Evolutionary conservation across 2,329 filamentous ascomycete species (phyloP), one percentile per base, ranked within the genome.

Genomic region (Alternaria novae-zelandiae): DNA sequence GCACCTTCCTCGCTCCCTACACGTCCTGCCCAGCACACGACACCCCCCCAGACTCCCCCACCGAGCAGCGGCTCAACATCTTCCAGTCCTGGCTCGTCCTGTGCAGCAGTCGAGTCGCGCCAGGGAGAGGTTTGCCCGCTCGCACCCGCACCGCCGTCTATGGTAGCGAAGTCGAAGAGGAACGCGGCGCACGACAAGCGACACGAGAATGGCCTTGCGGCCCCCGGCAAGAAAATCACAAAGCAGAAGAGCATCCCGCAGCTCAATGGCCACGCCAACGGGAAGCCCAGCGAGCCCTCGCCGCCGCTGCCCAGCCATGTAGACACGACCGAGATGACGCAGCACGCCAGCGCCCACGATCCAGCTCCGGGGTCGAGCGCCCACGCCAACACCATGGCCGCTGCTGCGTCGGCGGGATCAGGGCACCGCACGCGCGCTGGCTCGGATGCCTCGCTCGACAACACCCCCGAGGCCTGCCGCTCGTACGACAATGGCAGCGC

Each of bases 121-220:
- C 71, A 76, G 77, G 77, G 74, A 73, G 72, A 65, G 54, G 63
- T 74, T 76, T 70, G 75, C 73, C 66, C 63, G 70, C 76, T 71
- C 70, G 69, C 72, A 69, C 59, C 60, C 69, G 72, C 73, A 63
- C 68, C 71, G 69, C 73, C 70, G 70, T 78, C 81, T 76, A 85
- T 85, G 83, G 83, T 83, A 82, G 80, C 81, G 70, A 83, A 82
- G 78, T 76, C 74, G 74, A 82, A 81, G 75, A 78, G 75, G 74
- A 78, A 74, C 73, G 79, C 79, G 78, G 78, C 82, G 76, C 82
- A 82, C 75, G 81, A 83, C 79, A 83, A 81, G 73, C 89, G 91
- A 81, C 91, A 96, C 83, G 94, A 97, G 83, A 94, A 92, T 90
- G 93, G 93, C 78, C 86, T 93, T 80, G 91, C 94, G 86, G 90